These are phyloP conservation scores for Spizellomyces sp. DNA, from an alignment of 192 early-diverging fungal species.

Conservation along the genomic window DNA sequence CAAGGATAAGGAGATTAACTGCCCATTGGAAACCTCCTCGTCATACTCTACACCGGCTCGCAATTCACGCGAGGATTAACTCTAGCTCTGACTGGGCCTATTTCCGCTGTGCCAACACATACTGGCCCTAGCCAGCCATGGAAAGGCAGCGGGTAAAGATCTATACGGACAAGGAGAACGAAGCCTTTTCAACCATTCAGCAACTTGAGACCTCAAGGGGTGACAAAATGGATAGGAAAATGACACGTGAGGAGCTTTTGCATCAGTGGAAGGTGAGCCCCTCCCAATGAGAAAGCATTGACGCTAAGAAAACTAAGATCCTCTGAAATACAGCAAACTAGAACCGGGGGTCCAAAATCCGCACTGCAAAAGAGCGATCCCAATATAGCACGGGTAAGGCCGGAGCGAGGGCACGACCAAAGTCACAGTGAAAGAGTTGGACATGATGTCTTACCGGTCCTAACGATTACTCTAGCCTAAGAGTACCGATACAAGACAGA, in stretches of 20 bases:
- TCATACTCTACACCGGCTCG: too few species aligned
- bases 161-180: conserved; percentile 5
- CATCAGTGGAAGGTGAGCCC: neutral
- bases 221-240: too few species aligned
- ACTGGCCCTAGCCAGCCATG: neutral
- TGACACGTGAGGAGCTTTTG: conserved; percentile 4
- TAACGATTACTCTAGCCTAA: too few species aligned
- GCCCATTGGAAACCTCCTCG: too few species aligned
- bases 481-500: too few species aligned
- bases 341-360: neutral
- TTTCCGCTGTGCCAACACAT: too few species aligned
- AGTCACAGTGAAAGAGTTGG: too few species aligned
- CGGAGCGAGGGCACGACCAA: too few species aligned
- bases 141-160: neutral
- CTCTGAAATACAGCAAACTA: neutral
- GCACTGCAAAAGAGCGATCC: neutral
- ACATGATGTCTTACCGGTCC: too few species aligned
- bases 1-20: too few species aligned
- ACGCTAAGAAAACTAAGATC: neutral
- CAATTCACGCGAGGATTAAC: too few species aligned
- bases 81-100: too few species aligned
- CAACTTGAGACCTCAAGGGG: neutral
- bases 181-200: neutral
- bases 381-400: neutral
- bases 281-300: neutral